These are phyloP conservation scores for Quercus agrifolia DNA, from an alignment of 306 rosid species.

Conservation along the genomic window DNA sequence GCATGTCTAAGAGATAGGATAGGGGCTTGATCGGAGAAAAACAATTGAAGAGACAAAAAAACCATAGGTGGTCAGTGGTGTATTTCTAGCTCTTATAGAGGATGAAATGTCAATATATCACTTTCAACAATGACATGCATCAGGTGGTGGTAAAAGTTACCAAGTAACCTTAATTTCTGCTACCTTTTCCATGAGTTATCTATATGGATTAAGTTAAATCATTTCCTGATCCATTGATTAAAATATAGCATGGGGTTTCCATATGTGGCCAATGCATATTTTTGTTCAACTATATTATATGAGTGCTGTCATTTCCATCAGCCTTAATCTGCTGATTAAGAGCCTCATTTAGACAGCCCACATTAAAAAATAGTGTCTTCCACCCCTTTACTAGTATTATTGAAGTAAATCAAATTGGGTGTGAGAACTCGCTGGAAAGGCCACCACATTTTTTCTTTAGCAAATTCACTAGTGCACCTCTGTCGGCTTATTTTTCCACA, in stretches of 20 bases:
- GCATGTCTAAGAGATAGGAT: no score
- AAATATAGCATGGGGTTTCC: not conserved
- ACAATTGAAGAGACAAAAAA: no score
- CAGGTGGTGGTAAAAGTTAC: not conserved
- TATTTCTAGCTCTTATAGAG: not conserved
- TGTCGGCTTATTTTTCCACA: no score
- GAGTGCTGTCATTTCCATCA: conserved; percentile 2
- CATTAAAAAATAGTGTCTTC: no score
- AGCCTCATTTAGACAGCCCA: not conserved
- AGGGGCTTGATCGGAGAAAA: no score
- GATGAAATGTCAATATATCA: not conserved
- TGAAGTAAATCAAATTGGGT: no score
- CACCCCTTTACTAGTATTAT: no score
- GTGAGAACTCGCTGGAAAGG: no score
- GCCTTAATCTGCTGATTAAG: not conserved
- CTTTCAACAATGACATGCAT: not conserved
- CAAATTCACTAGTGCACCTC: no score
- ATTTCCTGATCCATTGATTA: not conserved
- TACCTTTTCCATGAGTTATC: not conserved
- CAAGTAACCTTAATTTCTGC: not conserved
- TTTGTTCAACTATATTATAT: not conserved
- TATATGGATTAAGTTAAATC: not conserved
- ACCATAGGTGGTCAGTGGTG: no score
- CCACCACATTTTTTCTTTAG: no score
- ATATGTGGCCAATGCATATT: not conserved